phyloP scores from a whole-genome alignment of 768 basidiomycete genomes.

The Suillus occidentalis region DNA sequence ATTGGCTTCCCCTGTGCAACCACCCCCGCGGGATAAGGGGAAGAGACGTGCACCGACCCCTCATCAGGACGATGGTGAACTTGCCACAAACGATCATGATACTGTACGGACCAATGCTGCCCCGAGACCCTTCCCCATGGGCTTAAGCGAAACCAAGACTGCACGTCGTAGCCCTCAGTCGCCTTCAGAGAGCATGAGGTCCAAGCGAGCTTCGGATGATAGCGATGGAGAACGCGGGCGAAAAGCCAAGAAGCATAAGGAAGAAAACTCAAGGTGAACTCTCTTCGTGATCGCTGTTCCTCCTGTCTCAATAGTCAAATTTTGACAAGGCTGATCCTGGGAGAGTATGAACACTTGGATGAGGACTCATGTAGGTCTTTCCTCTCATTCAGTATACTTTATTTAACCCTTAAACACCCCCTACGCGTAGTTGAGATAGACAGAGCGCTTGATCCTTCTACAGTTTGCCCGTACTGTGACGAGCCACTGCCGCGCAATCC shows the following conservation, averaged over 20 bases:
- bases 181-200: slow-evolving; percentile 8
- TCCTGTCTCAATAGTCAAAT: neutral
- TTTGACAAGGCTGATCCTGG: neutral
- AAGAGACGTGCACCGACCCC: slow-evolving; percentile 17
- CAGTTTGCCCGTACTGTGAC: slow-evolving; percentile 82
- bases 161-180: slow-evolving; percentile 33
- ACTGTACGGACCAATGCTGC: neutral
- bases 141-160: slow-evolving; percentile 41
- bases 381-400: neutral
- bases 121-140: slow-evolving; percentile 49
- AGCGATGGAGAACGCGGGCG: slow-evolving; percentile 29
- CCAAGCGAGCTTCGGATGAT: slow-evolving; percentile 35
- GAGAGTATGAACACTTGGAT: slow-evolving; percentile 13
- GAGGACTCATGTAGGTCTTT: slow-evolving; percentile 43
- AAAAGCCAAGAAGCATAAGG: slow-evolving; percentile 35
- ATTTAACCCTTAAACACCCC: slow-evolving; percentile 4
- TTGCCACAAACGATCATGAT: neutral
- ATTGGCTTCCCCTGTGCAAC: slow-evolving; percentile 13
- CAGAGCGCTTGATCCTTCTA: slow-evolving; percentile 57
- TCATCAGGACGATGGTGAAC: slow-evolving; percentile 3
- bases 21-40: neutral
- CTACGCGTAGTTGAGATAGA: slow-evolving; percentile 48
- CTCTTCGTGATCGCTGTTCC: neutral
- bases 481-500: slow-evolving; percentile 60
- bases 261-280: slow-evolving; percentile 18